Evolutionary conservation across 2,329 filamentous ascomycete species (phyloP).

Genomic region (Paecilomyces niveus): DNA sequence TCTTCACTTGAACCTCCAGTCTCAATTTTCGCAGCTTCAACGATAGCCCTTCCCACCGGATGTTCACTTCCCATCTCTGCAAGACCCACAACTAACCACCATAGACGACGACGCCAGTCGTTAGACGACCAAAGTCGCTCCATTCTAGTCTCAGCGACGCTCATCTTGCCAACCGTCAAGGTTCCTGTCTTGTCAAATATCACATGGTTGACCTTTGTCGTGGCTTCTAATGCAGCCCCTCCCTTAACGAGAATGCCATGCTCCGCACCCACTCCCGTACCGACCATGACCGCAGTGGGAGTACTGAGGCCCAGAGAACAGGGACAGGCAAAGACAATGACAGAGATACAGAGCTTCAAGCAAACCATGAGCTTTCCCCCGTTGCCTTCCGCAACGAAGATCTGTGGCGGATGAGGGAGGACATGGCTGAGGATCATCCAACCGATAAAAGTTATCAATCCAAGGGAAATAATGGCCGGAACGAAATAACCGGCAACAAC

Average conservation of each 20-base stretch:
- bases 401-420: constrained; percentile 73
- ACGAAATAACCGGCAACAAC: constrained; percentile 90
- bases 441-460: constrained; percentile 72
- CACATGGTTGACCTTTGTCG: constrained; percentile 82
- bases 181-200: constrained; percentile 96
- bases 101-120: constrained; percentile 64
- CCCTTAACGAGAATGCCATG: constrained; percentile 98
- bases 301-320: constrained; percentile 94
- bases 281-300: constrained; percentile 97
- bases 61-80: constrained; percentile 95
- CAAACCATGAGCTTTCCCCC: constrained; percentile 96
- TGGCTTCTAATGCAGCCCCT: constrained; percentile 81
- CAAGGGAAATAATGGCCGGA: constrained; percentile 77
- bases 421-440: constrained; percentile 96
- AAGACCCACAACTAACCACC: constrained; percentile 96
- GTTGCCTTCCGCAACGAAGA: constrained; percentile 72
- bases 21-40: constrained; percentile 66
- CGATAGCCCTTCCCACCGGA: constrained; percentile 84
- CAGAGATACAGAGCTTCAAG: constrained; percentile 93
- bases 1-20: constrained; percentile 66
- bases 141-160: constrained; percentile 65
- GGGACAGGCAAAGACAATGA: constrained; percentile 96
- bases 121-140: constrained; percentile 62
- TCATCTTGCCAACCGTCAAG: constrained; percentile 92
- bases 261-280: constrained; percentile 91